Evolutionary conservation across 1,284 basidiomycete species (phyloP).

Genomic region (Stereum hirsutum): DNA sequence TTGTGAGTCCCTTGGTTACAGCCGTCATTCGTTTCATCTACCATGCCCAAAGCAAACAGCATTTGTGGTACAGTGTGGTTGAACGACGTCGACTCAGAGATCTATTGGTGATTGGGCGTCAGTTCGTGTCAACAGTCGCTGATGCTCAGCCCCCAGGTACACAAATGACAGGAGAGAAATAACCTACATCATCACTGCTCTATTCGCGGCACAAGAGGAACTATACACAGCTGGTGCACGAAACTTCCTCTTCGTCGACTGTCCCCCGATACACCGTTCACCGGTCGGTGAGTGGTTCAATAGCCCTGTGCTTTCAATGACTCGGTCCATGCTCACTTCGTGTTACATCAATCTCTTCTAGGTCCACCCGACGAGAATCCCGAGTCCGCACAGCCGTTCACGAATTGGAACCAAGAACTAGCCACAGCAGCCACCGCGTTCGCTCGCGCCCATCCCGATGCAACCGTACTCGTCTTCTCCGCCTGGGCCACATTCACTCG

Average conservation of each 20-base stretch:
- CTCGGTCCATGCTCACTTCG: too few species aligned
- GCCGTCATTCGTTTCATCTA: not conserved
- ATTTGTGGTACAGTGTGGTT: too few species aligned
- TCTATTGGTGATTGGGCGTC: not conserved
- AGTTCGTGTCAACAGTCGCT: too few species aligned
- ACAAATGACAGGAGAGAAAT: slow-evolving; percentile 10
- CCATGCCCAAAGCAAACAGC: too few species aligned
- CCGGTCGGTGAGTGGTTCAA: slow-evolving; percentile 31
- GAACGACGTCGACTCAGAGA: too few species aligned
- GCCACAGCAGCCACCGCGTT: slow-evolving; percentile 23
- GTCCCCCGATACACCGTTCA: slow-evolving; percentile 43
- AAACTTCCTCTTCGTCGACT: slow-evolving; percentile 50
- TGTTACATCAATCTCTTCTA: not conserved
- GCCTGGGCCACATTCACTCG: slow-evolving; percentile 31
- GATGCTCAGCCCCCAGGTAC: too few species aligned
- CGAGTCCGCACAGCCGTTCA: slow-evolving; percentile 11
- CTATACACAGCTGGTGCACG: slow-evolving; percentile 39
- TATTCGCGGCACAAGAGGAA: slow-evolving; percentile 32
- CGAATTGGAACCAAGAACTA: slow-evolving; percentile 34
- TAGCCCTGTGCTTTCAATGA: too few species aligned
- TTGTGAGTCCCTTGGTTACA: slow-evolving; percentile 1
- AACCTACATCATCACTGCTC: slow-evolving; percentile 15
- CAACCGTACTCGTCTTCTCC: slow-evolving; percentile 39
- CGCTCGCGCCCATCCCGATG: slow-evolving; percentile 25
- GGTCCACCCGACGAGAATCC: slow-evolving; percentile 7